Conservation (phyloP, 148 eudicot species). For the Chenopodium quinoa region DNA sequence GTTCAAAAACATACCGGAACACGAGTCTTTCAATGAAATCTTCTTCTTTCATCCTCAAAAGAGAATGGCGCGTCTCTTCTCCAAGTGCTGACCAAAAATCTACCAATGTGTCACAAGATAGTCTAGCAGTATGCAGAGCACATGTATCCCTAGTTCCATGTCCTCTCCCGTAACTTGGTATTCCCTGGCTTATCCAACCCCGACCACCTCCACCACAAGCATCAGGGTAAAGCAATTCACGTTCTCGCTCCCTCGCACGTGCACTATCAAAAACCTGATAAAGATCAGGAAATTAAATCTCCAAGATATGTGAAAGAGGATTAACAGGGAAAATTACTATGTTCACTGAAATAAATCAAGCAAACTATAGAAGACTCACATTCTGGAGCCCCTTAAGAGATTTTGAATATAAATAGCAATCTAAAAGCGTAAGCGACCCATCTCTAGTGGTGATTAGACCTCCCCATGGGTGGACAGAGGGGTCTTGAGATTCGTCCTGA, state of each 20-base stretch:
- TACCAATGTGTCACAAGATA: slow-evolving; percentile 92
- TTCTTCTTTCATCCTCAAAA: slow-evolving; percentile 93
- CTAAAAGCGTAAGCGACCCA: slow-evolving; percentile 79
- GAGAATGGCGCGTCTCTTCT: slow-evolving; percentile 86
- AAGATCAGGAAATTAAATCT: slow-evolving; percentile 19
- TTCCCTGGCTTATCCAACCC: slow-evolving; percentile 97
- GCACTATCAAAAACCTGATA: slow-evolving; percentile 94
- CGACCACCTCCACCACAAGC: slow-evolving; percentile 98
- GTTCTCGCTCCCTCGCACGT: slow-evolving; percentile 88
- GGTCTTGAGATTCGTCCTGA: slow-evolving; percentile 78
- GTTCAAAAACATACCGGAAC: slow-evolving; percentile 62
- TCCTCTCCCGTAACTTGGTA: slow-evolving; percentile 81
- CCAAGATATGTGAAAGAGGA: slow-evolving; percentile 19
- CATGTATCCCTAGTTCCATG: slow-evolving; percentile 96
- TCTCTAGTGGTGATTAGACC: slow-evolving; percentile 82
- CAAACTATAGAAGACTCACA: slow-evolving; percentile 36
- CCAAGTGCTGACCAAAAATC: slow-evolving; percentile 99
- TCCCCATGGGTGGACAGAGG: slow-evolving; percentile 98
- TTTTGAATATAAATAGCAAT: slow-evolving; percentile 71
- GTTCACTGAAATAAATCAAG: not conserved
- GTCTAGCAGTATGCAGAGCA: slow-evolving; percentile 96
- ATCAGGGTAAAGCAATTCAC: slow-evolving; percentile 94
- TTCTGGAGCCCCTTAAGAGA: slow-evolving; percentile 85
- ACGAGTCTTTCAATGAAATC: slow-evolving; percentile 95
- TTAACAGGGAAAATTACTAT: not conserved